Evolutionary conservation across 2,329 filamentous ascomycete genomes (phyloP), one percentile per base, ranked within the genome.

Genomic region (Dactylonectria estremocensis): DNA sequence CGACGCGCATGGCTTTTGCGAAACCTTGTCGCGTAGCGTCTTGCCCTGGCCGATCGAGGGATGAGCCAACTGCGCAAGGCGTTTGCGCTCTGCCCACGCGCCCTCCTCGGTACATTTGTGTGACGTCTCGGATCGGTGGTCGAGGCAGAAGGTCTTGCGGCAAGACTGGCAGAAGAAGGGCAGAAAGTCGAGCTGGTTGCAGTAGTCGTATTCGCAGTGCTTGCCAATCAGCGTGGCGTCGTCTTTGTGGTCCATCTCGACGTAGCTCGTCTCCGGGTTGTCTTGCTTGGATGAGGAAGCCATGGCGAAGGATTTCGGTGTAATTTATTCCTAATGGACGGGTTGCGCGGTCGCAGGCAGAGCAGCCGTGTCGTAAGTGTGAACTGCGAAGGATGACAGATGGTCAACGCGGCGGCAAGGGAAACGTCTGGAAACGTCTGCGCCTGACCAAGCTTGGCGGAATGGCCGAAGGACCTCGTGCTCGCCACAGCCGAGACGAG

Each of bases 151-250:
- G 16, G 92, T 95, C 66, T 89, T 88, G 71, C 80, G 88, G 83
- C 96, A 99, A 74, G 93, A 96, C 79, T 97, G 93, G 84, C 96
- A 99, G 78, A 91, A 88, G 82, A 98, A 98, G 4, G 96, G 96
- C 5, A 99, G 90, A 81, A 99, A 98, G 83, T 98, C 96, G 68
- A 98, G 93, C 79, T 96, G 93, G 79, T 95, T 92, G 86, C 96
- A 99, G 86, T 94, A 97, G 72, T 92, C 86, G 82, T 93, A 92
- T 81, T 98, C 91, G 88, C 96, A 99, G 85, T 98, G 95, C 69
- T 90, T 90, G 81, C 96, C 96, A 74, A 98, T 92, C 24, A 95
- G 89, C 76, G 93, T 92, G 54, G 95, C 92, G 82, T 98, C 95
- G 79, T 87, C 79, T 67, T 82, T 87, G 76, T 90, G 88, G 77